Conservation (phyloP, 108 stramenopile genomes). For the Conticribra guillardii region DNA sequence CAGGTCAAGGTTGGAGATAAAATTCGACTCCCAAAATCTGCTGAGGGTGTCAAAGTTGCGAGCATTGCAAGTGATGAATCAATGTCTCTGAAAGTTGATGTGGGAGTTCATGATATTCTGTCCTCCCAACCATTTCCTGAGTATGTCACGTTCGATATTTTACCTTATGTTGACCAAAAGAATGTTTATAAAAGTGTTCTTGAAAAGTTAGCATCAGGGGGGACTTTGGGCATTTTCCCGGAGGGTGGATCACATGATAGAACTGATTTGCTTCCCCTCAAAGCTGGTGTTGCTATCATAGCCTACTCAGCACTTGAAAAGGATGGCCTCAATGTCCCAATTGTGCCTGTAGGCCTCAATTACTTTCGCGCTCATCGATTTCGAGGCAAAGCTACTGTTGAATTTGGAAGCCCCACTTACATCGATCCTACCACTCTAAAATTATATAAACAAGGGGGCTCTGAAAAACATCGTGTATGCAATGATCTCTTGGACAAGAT, state of each 20-base stretch:
- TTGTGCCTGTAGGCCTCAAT: slow-evolving; percentile 97
- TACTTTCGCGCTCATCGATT: slow-evolving; percentile 96
- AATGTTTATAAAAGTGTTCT: slow-evolving; percentile 86
- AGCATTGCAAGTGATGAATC: slow-evolving; percentile 63
- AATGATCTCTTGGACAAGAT: slow-evolving; percentile 82
- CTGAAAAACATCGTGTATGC: slow-evolving; percentile 77
- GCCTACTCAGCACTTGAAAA: slow-evolving; percentile 92
- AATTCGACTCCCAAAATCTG: slow-evolving; percentile 61
- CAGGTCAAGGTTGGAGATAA: slow-evolving; percentile 79
- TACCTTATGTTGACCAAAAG: slow-evolving; percentile 85
- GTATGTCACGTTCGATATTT: slow-evolving; percentile 77
- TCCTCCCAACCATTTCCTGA: slow-evolving; percentile 38
- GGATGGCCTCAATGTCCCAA: slow-evolving; percentile 90
- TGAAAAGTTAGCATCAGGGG: slow-evolving; percentile 74
- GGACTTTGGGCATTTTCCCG: slow-evolving; percentile 95
- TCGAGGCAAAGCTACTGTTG: slow-evolving; percentile 87
- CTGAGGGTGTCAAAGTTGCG: slow-evolving; percentile 69
- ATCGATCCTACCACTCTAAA: slow-evolving; percentile 75
- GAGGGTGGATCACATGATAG: slow-evolving; percentile 99
- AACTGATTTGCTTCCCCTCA: slow-evolving; percentile 96
- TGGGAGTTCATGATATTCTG: slow-evolving; percentile 31
- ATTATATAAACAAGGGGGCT: slow-evolving; percentile 73
- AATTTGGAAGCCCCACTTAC: slow-evolving; percentile 84
- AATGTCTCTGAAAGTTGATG: slow-evolving; percentile 47
- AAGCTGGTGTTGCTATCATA: slow-evolving; percentile 97